Evolutionary conservation across 2,329 filamentous ascomycete species (phyloP).

Genomic region (Coniochaeta sp.): DNA sequence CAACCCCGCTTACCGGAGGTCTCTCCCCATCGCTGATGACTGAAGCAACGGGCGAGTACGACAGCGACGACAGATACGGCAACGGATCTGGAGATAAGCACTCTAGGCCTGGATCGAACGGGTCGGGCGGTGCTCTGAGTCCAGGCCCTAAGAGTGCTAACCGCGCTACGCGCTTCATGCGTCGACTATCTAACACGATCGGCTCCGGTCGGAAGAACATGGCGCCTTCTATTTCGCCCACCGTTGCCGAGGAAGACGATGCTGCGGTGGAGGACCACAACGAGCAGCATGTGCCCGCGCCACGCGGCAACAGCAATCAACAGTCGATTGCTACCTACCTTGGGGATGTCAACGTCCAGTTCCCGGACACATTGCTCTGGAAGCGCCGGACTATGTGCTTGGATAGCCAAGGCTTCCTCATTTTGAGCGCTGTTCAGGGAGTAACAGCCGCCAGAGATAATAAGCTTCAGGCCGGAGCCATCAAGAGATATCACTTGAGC

Average conservation of each 20-base stretch:
- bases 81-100: constrained; percentile 12
- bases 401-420: constrained; percentile 74
- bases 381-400: constrained; percentile 86
- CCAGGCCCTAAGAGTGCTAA: constrained; percentile 20
- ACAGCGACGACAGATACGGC: constrained; percentile 37
- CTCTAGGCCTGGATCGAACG: constrained; percentile 18
- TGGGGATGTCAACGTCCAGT: constrained; percentile 93
- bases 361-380: constrained; percentile 93
- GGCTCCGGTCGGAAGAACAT: constrained; percentile 36
- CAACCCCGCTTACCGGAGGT: constrained; percentile 15
- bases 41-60: constrained; percentile 35
- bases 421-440: constrained; percentile 64
- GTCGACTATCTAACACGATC: constrained; percentile 48
- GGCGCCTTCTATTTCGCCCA: constrained; percentile 39
- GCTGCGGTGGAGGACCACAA: constrained; percentile 21
- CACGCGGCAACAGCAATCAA: constrained; percentile 12
- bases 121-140: constrained; percentile 6
- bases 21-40: constrained; percentile 33
- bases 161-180: constrained; percentile 50
- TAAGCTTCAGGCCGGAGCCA: constrained; percentile 35
- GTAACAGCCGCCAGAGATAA: constrained; percentile 44
- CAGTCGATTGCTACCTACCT: constrained; percentile 55
- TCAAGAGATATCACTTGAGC: constrained; percentile 76
- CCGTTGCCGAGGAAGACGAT: constrained; percentile 41
- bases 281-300: constrained; percentile 11